Base-by-base conservation (phyloP, 257 asterid species). In the Gentiana straminea region DNA sequence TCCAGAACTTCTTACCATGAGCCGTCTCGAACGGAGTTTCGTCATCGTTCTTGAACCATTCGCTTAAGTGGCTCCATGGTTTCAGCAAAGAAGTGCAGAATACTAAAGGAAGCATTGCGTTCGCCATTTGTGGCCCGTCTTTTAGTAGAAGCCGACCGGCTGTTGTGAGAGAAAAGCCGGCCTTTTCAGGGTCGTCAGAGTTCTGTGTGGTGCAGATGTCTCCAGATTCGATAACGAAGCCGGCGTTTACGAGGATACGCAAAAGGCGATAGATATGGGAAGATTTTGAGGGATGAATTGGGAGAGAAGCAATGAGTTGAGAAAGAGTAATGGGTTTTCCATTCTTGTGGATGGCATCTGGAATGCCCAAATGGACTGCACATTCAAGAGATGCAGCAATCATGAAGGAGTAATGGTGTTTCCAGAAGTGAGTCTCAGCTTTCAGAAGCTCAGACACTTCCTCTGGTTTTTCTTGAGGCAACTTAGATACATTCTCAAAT, bases 361-460 rank as follows among this genome's bases (percentile, higher is more conserved):
- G 66, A 8, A 69, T 69, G 58, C 62, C 60, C 7, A 69, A 35
- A 12, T 63, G 65, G 48, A 69, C 46, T 1, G 74, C 74, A 44
- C 62, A 69, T 59, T 59, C 52, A 2, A 69, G 65, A 4, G 74
- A 46, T 13, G 46, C 13, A 4, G 69, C 51, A 6, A 52, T 69
- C 41, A 45, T 13, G 65, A 44, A 68, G 55, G 51, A n/a, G 43
- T 51, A 68, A 32, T 46, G 13, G 36, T 48, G 56, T 13, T 68
- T 68, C 67, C 67, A 68, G 48, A 68, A 44, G 52, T 54, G 69
- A 35, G 52, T 34, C 53, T 69, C 65, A 5, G 69, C 69, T 35
- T 69, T 33, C 2, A 58, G 55, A 36, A 55, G 47, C 13, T 62
- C 68, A 35, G 34, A 32, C 7, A 10, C 8, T 6, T 24, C 5